Evolutionary conservation across 139 green algal genomes (phyloP), one percentile per base, ranked within the genome.

Genomic region (Chlorokybus atmophyticus): DNA sequence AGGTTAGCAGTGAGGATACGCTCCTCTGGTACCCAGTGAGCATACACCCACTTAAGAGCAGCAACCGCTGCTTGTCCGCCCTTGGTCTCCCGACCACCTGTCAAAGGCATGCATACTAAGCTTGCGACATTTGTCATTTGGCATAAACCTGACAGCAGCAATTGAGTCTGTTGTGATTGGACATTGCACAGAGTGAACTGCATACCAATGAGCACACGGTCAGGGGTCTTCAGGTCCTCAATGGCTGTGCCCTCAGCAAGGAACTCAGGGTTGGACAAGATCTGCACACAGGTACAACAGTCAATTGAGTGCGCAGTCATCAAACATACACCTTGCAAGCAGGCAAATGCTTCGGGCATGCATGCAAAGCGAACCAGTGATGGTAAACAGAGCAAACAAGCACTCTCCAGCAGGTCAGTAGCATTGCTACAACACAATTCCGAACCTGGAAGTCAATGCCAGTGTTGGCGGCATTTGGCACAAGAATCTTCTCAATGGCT

Each of bases 1-100:
- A 99, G 78, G 78, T 96, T 96, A 60, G 87, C 79, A 31, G 70
- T 83, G 53, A 99, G 75, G 54, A 99, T 93, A 56, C 82, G 80
- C 61, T 94, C 87, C 5, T 67, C 29, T 21, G 92, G 89, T 4
- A 99, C 76, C 92, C 92, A 99, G 73, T 95, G 83, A 1, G 76
- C 77, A 62, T 99, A 99, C 23, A 79, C 71, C 3, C 41, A 40
- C 21, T 32, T 32, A 14, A 79, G 48, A 1, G 61, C 19, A 3
- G 28, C 57, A n/a, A 75, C 32, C 17, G 71, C 71, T 29, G 59
- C 57, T 29, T 52, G 49, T 29, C 90, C 90, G 3, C 52, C 70
- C 28, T 76, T 56, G n/a, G 82, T 95, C 44, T 94, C 81, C 40
- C 79, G 73, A 26, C 86, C 86, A 66, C 69, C 29, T 75, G 63